These are phyloP conservation scores for Tolypocladium ophioglossoides DNA, from an alignment of 2,329 filamentous ascomycete genomes.

Conservation along the genomic window DNA sequence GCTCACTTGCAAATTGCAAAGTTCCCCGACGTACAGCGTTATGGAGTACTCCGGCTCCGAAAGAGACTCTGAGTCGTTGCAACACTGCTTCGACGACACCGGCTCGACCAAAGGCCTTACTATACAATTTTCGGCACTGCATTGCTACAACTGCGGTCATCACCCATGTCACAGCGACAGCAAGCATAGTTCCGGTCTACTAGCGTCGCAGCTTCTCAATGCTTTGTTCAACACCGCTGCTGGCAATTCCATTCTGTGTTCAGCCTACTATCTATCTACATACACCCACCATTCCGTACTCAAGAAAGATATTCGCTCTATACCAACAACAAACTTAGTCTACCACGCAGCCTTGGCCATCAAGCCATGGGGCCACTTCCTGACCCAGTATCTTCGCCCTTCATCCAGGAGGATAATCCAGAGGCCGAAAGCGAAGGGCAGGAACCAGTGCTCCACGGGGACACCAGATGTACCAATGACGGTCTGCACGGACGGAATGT, in stretches of 20 bases:
- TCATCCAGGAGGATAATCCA: constrained; percentile 54
- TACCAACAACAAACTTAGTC: neutral
- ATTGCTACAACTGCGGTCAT: too few species aligned
- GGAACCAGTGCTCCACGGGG: constrained; percentile 65
- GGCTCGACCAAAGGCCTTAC: too few species aligned
- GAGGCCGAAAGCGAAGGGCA: constrained; percentile 60
- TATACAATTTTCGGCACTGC: constrained; percentile 1
- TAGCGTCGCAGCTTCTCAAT: too few species aligned
- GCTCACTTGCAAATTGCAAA: too few species aligned
- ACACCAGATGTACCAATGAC: constrained; percentile 51
- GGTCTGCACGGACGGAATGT: constrained; percentile 54
- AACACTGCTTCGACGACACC: too few species aligned
- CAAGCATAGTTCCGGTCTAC: too few species aligned
- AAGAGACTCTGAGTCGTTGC: too few species aligned
- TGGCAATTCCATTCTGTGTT: neutral
- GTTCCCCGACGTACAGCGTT: too few species aligned
- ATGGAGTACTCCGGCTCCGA: too few species aligned
- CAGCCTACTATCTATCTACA: neutral
- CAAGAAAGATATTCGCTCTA: neutral
- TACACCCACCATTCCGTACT: neutral
- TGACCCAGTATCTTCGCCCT: constrained; percentile 49
- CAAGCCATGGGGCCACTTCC: constrained; percentile 45
- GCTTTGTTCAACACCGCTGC: neutral
- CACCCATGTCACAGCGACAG: too few species aligned
- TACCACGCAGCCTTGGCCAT: constrained; percentile 51